Percentiles rank a stretch among this genome's conserved stretches.
Evolutionary conservation across 179 eudicot species (phyloP).

Genomic region (Carnegiea gigantea): DNA sequence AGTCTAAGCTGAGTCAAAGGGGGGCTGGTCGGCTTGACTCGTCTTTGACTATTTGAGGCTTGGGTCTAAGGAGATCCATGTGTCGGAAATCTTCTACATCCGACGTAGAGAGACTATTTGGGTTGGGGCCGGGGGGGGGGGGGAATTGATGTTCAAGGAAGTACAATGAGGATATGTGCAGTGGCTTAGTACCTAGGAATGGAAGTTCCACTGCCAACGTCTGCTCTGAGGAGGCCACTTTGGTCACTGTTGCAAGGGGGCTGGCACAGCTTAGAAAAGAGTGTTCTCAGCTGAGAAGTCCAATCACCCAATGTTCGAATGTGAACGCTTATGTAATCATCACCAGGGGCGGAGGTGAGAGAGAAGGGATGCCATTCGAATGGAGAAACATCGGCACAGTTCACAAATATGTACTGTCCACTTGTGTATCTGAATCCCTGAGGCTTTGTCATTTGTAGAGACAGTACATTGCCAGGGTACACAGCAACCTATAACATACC

Average conservation of each 20-base stretch:
- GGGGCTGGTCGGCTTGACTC: no score
- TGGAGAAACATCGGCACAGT: constrained; percentile 62
- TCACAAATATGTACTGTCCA: constrained; percentile 61
- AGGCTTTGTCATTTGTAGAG: constrained; percentile 48
- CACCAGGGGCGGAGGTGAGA: constrained; percentile 56
- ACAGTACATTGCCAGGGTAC: constrained; percentile 55
- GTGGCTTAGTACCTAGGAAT: constrained; percentile 38
- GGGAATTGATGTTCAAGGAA: neutral
- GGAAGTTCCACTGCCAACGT: constrained; percentile 29
- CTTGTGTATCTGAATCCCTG: constrained; percentile 57
- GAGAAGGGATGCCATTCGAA: constrained; percentile 67
- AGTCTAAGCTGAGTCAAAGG: no score
- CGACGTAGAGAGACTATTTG: neutral
- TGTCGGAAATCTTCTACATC: neutral
- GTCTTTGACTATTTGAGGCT: neutral
- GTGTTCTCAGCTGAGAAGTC: constrained; percentile 51
- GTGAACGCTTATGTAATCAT: constrained; percentile 54
- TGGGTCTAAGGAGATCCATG: neutral
- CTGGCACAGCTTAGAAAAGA: constrained; percentile 50
- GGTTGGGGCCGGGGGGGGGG: neutral
- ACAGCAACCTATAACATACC: constrained; percentile 40
- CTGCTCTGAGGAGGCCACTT: constrained; percentile 57
- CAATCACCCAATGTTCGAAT: constrained; percentile 59
- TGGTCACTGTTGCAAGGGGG: constrained; percentile 43
- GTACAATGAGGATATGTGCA: neutral